These are phyloP conservation scores for Aspergillus ellipticus DNA, from an alignment of 495 filamentous ascomycete species.

Conservation along the genomic window DNA sequence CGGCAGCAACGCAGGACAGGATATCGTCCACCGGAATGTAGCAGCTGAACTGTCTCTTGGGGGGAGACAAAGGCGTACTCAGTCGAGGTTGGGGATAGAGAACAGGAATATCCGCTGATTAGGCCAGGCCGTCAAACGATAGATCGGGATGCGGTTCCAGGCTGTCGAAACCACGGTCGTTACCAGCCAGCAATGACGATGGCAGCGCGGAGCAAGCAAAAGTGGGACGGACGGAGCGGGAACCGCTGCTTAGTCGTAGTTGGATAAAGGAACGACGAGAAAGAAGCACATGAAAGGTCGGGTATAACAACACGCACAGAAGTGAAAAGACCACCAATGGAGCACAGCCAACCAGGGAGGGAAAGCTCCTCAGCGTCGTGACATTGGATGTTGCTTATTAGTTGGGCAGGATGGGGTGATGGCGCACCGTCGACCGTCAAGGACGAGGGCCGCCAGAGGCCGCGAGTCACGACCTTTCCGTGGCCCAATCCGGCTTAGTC, in stretches of 20 bases:
- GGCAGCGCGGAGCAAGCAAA: constrained; percentile 10
- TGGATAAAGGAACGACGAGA: constrained; percentile 22
- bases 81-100: background rate
- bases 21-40: background rate
- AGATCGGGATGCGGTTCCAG: background rate
- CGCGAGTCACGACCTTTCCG: background rate
- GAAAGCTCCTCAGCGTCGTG: constrained; percentile 12
- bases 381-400: background rate
- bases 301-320: constrained; percentile 4
- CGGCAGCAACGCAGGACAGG: background rate
- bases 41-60: background rate
- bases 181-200: constrained; percentile 7
- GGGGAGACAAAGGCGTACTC: constrained; percentile 2
- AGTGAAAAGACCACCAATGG: constrained; percentile 1
- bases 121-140: background rate
- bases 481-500: background rate
- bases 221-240: constrained; percentile 25
- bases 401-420: constrained; percentile 2
- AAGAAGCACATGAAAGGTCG: background rate
- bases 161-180: constrained; percentile 8
- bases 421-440: constrained; percentile 5
- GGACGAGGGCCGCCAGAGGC: background rate
- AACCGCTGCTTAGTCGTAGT: constrained; percentile 11
- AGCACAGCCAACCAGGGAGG: constrained; percentile 11
- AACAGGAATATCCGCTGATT: background rate